These are phyloP conservation scores for Xylaria multiplex DNA, from an alignment of 2,329 filamentous ascomycete species.

Conservation along the genomic window DNA sequence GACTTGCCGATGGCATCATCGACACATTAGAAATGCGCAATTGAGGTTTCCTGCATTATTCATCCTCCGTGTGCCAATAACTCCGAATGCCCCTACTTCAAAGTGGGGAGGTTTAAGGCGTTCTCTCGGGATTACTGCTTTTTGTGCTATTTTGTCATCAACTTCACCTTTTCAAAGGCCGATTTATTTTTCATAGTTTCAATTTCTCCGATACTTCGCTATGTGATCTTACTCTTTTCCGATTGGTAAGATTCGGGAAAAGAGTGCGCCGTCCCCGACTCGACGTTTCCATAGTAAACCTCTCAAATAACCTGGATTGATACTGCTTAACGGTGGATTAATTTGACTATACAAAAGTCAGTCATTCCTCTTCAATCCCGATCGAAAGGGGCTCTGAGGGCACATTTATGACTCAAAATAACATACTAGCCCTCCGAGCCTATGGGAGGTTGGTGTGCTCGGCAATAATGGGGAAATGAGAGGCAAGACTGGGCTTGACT, in stretches of 20 bases:
- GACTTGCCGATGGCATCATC: constrained; percentile 31
- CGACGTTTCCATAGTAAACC: neutral
- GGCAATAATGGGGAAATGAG: neutral
- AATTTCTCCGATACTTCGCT: constrained; percentile 1
- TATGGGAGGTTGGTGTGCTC: neutral
- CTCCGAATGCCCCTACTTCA: constrained; percentile 12
- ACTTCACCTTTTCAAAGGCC: neutral
- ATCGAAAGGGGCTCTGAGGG: neutral
- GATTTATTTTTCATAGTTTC: neutral
- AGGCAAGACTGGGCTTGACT: constrained; percentile 71
- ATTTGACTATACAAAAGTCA: constrained; percentile 31
- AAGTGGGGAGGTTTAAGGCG: constrained; percentile 1
- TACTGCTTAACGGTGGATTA: constrained; percentile 15
- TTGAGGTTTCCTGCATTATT: constrained; percentile 7
- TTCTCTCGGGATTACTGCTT: constrained; percentile 9
- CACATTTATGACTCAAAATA: neutral
- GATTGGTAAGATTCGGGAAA: constrained; percentile 7
- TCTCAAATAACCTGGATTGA: neutral
- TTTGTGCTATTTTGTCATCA: constrained; percentile 18
- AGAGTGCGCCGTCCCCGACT: neutral
- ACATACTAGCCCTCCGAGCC: too few relatives aligned
- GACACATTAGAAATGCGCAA: constrained; percentile 29
- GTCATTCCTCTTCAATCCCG: neutral
- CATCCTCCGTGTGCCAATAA: constrained; percentile 7
- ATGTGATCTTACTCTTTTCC: neutral